Conservation (phyloP, 2,329 filamentous ascomycete species). For the Phialophora tarda region DNA sequence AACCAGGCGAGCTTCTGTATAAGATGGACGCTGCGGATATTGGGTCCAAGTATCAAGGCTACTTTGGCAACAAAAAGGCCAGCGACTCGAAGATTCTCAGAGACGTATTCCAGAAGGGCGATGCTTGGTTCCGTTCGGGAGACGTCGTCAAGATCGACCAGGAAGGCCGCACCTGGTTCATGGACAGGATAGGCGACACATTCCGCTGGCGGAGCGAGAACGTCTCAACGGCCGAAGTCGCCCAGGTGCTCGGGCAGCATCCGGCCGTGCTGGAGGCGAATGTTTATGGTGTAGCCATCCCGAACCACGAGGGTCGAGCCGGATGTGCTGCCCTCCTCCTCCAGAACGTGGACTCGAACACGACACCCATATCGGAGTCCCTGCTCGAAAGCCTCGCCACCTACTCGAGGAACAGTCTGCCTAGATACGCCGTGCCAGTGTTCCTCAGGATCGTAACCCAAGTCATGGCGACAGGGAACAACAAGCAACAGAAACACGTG, state of each 20-base stretch:
- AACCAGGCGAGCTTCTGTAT: constrained; percentile 73
- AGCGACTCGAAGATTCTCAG: constrained; percentile 69
- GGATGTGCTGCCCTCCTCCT: constrained; percentile 64
- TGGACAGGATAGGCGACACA: constrained; percentile 73
- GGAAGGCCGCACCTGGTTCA: constrained; percentile 72
- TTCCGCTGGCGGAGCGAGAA: constrained; percentile 77
- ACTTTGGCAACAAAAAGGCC: constrained; percentile 70
- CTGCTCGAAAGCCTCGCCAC: constrained; percentile 37
- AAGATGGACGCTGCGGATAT: constrained; percentile 60
- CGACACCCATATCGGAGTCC: constrained; percentile 14
- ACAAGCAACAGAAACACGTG: constrained; percentile 83
- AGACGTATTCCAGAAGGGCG: constrained; percentile 70
- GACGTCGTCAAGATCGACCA: constrained; percentile 67
- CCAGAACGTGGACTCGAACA: constrained; percentile 19
- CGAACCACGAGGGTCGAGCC: constrained; percentile 70
- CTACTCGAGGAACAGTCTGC: constrained; percentile 61
- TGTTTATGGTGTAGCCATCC: constrained; percentile 71
- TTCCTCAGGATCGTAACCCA: constrained; percentile 73
- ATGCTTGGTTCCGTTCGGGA: constrained; percentile 71
- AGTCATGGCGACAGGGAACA: constrained; percentile 76
- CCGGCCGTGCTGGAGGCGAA: constrained; percentile 60
- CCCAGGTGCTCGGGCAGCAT: constrained; percentile 65
- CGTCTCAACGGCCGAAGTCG: constrained; percentile 70
- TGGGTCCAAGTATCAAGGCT: constrained; percentile 68
- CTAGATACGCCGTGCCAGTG: constrained; percentile 75